These are phyloP conservation scores for Ceratobasidium sp. DNA, from an alignment of 1,284 basidiomycete genomes.

Conservation along the genomic window DNA sequence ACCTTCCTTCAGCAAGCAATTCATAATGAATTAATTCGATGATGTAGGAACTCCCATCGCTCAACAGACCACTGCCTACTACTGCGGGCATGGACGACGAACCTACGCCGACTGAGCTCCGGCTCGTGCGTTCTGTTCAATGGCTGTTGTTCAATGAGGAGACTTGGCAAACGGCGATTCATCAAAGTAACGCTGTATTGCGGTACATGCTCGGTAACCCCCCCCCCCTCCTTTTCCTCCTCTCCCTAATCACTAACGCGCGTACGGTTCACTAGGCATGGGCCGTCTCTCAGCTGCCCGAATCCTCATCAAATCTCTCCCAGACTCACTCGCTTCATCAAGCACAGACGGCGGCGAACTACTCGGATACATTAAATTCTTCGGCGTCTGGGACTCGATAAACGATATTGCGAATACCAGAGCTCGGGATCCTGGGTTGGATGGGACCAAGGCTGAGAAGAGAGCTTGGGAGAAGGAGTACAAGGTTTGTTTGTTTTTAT, in stretches of 20 bases:
- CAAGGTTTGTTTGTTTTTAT: conserved; percentile 60
- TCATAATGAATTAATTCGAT: background rate
- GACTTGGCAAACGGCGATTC: conserved; percentile 83
- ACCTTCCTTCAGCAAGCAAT: too few species aligned
- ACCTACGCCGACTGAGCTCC: conserved; percentile 66
- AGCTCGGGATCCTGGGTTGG: conserved; percentile 67
- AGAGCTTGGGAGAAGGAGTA: conserved; percentile 76
- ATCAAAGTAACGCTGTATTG: conserved; percentile 87
- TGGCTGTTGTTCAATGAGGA: conserved; percentile 89
- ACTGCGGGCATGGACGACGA: conserved; percentile 54
- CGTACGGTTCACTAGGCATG: conserved; percentile 65
- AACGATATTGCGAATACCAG: conserved; percentile 67
- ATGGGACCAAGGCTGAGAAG: conserved; percentile 62
- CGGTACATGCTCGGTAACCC: conserved; percentile 85
- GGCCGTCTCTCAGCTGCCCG: conserved; percentile 82
- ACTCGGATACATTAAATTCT: conserved; percentile 80
- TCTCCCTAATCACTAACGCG: conserved; percentile 35
- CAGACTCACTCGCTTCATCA: conserved; percentile 64
- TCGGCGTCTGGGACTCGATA: conserved; percentile 75
- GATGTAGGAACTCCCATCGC: conserved; percentile 61
- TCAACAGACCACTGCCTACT: conserved; percentile 74
- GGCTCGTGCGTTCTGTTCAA: conserved; percentile 89
- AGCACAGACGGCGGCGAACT: conserved; percentile 74
- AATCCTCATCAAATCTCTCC: conserved; percentile 74
- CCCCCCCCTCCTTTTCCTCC: conserved; percentile 51